A percentile compares a stretch with the other conserved stretches of the same genome.
Conservation (phyloP, 2,329 filamentous ascomycete species). For the Phaeosphaeriaceae sp. region DNA sequence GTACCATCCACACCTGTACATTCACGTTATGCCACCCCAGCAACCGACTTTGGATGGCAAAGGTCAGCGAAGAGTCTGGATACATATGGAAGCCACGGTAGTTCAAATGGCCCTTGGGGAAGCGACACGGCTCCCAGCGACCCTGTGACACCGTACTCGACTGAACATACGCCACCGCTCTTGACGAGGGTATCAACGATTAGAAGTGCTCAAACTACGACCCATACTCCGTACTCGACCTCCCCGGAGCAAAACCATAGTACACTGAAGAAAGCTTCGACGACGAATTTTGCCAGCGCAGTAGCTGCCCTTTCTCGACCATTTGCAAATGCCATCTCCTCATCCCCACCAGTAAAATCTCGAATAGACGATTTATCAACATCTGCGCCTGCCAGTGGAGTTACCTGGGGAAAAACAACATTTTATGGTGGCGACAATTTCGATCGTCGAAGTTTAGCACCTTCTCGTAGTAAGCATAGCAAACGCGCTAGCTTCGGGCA, state of each 20-base stretch:
- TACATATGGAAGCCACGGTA: constrained; percentile 57
- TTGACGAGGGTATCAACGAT: constrained; percentile 49
- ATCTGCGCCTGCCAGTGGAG: constrained; percentile 50
- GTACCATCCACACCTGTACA: constrained; percentile 40
- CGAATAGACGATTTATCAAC: constrained; percentile 50
- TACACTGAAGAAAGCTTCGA: constrained; percentile 39
- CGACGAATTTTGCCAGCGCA: constrained; percentile 49
- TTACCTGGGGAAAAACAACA: constrained; percentile 56
- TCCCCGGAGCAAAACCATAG: constrained; percentile 49
- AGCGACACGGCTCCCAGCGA: constrained; percentile 49
- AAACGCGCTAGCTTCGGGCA: constrained; percentile 48
- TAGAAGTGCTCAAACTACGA: constrained; percentile 43
- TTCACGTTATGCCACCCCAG: constrained; percentile 39
- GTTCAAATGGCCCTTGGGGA: constrained; percentile 59
- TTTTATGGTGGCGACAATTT: constrained; percentile 46
- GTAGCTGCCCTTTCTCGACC: constrained; percentile 50
- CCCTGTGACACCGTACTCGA: constrained; percentile 59
- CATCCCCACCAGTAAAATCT: constrained; percentile 46
- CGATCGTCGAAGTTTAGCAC: constrained; percentile 30
- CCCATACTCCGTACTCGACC: constrained; percentile 51
- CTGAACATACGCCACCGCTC: constrained; percentile 59
- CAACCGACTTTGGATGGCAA: constrained; percentile 41
- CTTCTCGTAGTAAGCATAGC: constrained; percentile 45
- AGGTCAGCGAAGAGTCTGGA: constrained; percentile 38
- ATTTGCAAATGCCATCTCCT: constrained; percentile 46